Percentiles rank a stretch among this genome's conserved stretches.
Conservation (phyloP, 805 yeast species). For the Scheffersomyces stipitis region DNA sequence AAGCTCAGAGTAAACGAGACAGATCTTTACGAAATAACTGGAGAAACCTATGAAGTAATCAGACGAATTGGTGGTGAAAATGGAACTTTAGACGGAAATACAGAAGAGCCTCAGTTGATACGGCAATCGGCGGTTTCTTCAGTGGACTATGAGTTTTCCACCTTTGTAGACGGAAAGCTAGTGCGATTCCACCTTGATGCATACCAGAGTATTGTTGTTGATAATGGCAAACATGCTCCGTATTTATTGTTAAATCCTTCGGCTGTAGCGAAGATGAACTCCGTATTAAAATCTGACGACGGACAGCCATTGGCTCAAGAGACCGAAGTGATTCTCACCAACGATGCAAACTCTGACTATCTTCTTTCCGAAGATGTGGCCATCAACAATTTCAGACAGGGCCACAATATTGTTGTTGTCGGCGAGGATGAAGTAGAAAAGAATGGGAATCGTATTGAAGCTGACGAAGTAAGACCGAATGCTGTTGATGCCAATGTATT, state of each 20-base stretch:
- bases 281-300: constrained; percentile 2
- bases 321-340: background rate
- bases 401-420: background rate
- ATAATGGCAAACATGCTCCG: constrained; percentile 29
- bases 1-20: background rate
- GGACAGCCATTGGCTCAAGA: background rate
- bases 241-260: constrained; percentile 39
- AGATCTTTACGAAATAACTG: constrained; percentile 11
- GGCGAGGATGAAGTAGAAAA: too few species aligned
- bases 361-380: background rate
- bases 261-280: constrained; percentile 29
- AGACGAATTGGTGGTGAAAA: background rate
- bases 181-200: constrained; percentile 25
- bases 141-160: constrained; percentile 22
- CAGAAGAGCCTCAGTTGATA: constrained; percentile 14
- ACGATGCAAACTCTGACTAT: background rate
- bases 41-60: constrained; percentile 24
- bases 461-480: background rate
- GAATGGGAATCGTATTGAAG: too few species aligned
- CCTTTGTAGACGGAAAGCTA: constrained; percentile 12
- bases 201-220: constrained; percentile 45
- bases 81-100: too few species aligned
- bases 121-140: constrained; percentile 27
- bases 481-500: too few species aligned
- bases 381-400: background rate